Evolutionary conservation across 495 filamentous ascomycete species (phyloP), one percentile per base, ranked within the genome.

Genomic region (Rhypophila decipiens): DNA sequence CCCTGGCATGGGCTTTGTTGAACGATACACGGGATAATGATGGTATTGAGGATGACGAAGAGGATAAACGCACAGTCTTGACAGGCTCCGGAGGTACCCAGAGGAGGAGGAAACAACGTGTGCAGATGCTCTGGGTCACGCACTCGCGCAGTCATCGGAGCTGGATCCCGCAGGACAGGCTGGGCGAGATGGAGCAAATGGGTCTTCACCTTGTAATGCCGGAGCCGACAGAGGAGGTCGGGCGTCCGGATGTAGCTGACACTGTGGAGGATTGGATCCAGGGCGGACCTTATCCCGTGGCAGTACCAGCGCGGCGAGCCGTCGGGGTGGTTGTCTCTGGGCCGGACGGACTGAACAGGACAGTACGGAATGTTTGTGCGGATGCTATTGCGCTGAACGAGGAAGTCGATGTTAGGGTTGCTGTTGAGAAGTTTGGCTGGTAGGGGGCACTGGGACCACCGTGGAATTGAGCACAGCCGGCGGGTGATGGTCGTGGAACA

Each of bases 111-210:
- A 44, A 53, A 44, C 72, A 65, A 43, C 33, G 33, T 21, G 68
- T 81, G 0, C 60, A 72, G 41, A 56, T 84, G n/a, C 68, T 83
- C 31, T 83, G 78, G 79, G 64, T 83, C 7, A 68, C 75, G 19
- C 76, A 77, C 49, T 62, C 77, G 4, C 46, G 61, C 8, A 61
- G 60, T 11, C 79, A 81, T 44, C 56, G 64, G 12, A 60, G 59
- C 3, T 83, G 79, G 80, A 44, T 83, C 13, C 64, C 69, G 1
- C 49, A 58, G 13, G 62, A 72, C 31, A 63, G 72, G 44, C 55
- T 79, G 7, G 49, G 65, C 18, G 66, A 78, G 46, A 53, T 78
- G 12, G 57, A 65, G 22, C 49, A 59, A 20, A 55, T 50, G 40
- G 80, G 78, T 5, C 57, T 77, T 9, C 58, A 73, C 17, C 47